phyloP scores from a whole-genome alignment of 345 rosid species.

The Jatropha curcas region DNA sequence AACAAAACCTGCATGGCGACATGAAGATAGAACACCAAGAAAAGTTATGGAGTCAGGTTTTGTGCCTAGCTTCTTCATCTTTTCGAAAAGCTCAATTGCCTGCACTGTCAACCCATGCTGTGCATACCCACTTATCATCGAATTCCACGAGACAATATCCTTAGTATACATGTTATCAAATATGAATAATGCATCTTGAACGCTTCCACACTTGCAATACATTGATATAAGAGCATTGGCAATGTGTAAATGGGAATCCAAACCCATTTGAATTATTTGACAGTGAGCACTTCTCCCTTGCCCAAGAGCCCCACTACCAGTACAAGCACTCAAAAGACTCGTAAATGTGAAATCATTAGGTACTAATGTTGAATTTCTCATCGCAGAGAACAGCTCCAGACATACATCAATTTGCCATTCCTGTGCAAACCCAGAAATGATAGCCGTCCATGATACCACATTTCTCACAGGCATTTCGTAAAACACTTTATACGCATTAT shows the following conservation, averaged over 20 bases:
- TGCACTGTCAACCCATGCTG: constrained; percentile 67
- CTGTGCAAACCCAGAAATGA: constrained; percentile 79
- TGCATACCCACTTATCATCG: constrained; percentile 90
- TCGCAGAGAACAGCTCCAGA: constrained; percentile 52
- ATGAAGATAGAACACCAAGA: constrained; percentile 84
- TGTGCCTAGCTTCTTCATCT: constrained; percentile 44
- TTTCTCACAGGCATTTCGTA: constrained; percentile 80
- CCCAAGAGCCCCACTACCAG: constrained; percentile 75
- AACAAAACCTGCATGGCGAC: constrained; percentile 81
- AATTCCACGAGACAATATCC: constrained; percentile 89
- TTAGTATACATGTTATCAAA: constrained; percentile 43
- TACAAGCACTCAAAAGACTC: constrained; percentile 77
- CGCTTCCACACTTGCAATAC: constrained; percentile 79
- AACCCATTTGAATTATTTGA: constrained; percentile 65
- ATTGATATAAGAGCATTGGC: constrained; percentile 78
- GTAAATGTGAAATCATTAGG: constrained; percentile 82
- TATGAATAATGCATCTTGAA: constrained; percentile 49
- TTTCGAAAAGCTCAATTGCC: constrained; percentile 62
- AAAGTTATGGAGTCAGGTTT: constrained; percentile 74
- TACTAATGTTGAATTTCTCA: constrained; percentile 52
- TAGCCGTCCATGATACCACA: constrained; percentile 81
- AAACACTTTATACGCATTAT: constrained; percentile 54
- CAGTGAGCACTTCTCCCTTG: constrained; percentile 81
- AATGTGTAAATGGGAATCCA: constrained; percentile 52
- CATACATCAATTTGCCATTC: constrained; percentile 64